Percentiles rank a stretch among this genome's conserved stretches.
Conservation (phyloP, 2,329 filamentous ascomycete species). For the Setomelanomma holmii region DNA sequence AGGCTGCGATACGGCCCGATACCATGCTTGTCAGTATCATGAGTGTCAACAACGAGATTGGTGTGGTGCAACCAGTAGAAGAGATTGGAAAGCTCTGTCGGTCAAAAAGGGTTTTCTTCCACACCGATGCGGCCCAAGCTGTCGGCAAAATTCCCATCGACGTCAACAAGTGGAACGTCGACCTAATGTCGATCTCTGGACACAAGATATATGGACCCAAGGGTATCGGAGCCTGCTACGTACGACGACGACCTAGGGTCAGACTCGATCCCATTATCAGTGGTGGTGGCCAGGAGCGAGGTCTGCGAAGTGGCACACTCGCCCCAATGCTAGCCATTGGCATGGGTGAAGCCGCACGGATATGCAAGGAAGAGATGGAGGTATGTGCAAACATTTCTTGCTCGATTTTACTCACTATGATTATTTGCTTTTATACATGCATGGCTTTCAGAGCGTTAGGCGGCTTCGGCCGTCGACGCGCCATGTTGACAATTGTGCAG, state of each 20-base stretch:
- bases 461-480: slow-evolving; percentile 40
- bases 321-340: slow-evolving; percentile 88
- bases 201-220: slow-evolving; percentile 99
- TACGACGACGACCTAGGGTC: slow-evolving; percentile 89
- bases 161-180: slow-evolving; percentile 97
- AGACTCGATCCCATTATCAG: slow-evolving; percentile 95
- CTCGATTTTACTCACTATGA: slow-evolving; percentile 61
- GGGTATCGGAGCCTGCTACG: slow-evolving; percentile 95
- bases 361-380: slow-evolving; percentile 87
- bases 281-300: slow-evolving; percentile 94
- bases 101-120: slow-evolving; percentile 94
- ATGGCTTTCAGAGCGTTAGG: slow-evolving; percentile 79
- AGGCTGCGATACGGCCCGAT: slow-evolving; percentile 88
- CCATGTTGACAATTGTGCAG: slow-evolving; percentile 66
- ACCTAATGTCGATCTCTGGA: slow-evolving; percentile 97
- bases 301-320: slow-evolving; percentile 90
- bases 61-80: slow-evolving; percentile 95
- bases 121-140: slow-evolving; percentile 94
- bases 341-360: slow-evolving; percentile 93
- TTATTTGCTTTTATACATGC: slow-evolving; percentile 85
- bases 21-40: slow-evolving; percentile 95
- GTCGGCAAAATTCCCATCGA: slow-evolving; percentile 98
- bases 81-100: slow-evolving; percentile 94
- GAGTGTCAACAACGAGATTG: slow-evolving; percentile 99
- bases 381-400: slow-evolving; percentile 64